phyloP scores from a whole-genome alignment of 2,329 filamentous ascomycete species.

The Beauveria sp. region DNA sequence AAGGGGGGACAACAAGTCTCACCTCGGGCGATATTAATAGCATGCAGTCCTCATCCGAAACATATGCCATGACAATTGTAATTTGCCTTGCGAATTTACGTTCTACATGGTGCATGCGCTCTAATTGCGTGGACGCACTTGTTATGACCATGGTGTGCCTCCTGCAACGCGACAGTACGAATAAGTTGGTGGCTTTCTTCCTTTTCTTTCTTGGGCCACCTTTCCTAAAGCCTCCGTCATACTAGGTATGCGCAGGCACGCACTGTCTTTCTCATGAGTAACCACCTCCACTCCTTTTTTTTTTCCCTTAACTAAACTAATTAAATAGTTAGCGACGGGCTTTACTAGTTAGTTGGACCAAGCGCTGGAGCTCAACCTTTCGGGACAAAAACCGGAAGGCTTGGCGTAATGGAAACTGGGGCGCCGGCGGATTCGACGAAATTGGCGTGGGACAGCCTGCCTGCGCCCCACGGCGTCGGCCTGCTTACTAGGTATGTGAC shows the following conservation, averaged over 20 bases:
- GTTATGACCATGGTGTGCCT: background rate
- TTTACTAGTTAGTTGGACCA: background rate
- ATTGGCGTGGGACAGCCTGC: conserved; percentile 6
- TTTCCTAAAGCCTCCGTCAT: background rate
- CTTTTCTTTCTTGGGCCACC: background rate
- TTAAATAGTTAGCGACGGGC: background rate
- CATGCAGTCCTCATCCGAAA: conserved; percentile 9
- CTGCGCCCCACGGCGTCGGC: background rate
- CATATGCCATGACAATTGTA: conserved; percentile 9
- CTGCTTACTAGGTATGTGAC: background rate
- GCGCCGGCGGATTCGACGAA: conserved; percentile 8
- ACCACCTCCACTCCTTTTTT: background rate
- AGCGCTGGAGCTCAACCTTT: conserved; percentile 2
- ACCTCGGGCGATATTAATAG: conserved; percentile 12
- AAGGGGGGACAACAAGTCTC: conserved; percentile 9
- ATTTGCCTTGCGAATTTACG: conserved; percentile 1
- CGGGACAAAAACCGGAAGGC: conserved; percentile 9
- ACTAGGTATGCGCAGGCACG: background rate
- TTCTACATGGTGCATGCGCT: conserved; percentile 1
- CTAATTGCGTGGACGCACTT: conserved; percentile 13
- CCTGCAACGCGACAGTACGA: background rate
- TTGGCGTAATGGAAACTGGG: conserved; percentile 8
- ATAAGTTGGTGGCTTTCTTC: background rate
- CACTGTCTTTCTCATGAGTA: background rate
- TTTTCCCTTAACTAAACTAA: background rate